Conservation (phyloP, 345 rosid genomes). For the Xanthoceras sorbifolium region DNA sequence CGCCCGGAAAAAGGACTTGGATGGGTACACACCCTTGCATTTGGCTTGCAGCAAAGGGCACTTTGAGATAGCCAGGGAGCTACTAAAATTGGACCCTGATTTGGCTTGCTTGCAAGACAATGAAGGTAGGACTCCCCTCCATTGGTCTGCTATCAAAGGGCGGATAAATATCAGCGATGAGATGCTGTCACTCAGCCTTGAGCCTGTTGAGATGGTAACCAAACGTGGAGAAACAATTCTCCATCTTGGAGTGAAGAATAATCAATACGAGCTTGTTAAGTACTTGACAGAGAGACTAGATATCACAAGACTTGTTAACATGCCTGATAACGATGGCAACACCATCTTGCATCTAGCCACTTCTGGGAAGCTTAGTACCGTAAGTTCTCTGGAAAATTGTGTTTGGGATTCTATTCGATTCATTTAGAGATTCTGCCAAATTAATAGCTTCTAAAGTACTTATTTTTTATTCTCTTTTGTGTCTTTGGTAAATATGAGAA, state of each 20-base stretch:
- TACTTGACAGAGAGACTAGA: conserved; percentile 40
- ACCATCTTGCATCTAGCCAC: conserved; percentile 58
- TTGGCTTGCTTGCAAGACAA: conserved; percentile 36
- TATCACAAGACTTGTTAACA: conserved; percentile 30
- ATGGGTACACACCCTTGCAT: conserved; percentile 48
- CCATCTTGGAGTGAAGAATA: conserved; percentile 50
- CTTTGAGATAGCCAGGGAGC: conserved; percentile 43
- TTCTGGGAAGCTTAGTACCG: conserved; percentile 40
- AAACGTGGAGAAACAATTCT: conserved; percentile 48
- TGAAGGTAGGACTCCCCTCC: conserved; percentile 54
- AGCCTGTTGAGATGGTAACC: conserved; percentile 37
- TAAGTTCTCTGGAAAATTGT: conserved; percentile 27
- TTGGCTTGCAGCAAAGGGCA: conserved; percentile 51
- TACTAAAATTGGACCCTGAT: conserved; percentile 39
- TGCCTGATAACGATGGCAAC: conserved; percentile 48
- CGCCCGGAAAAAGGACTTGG: conserved; percentile 31
- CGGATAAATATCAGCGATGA: conserved; percentile 45
- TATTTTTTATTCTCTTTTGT: too few species aligned
- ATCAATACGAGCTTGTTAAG: conserved; percentile 44
- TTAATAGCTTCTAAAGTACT: neutral
- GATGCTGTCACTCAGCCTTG: conserved; percentile 35
- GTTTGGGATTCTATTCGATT: neutral
- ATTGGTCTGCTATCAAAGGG: conserved; percentile 54
- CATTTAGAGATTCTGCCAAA: neutral
- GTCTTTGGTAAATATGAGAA: neutral